These are phyloP conservation scores for Maudiozyma serrabonitensis DNA, from an alignment of 805 yeast species.

Conservation along the genomic window DNA sequence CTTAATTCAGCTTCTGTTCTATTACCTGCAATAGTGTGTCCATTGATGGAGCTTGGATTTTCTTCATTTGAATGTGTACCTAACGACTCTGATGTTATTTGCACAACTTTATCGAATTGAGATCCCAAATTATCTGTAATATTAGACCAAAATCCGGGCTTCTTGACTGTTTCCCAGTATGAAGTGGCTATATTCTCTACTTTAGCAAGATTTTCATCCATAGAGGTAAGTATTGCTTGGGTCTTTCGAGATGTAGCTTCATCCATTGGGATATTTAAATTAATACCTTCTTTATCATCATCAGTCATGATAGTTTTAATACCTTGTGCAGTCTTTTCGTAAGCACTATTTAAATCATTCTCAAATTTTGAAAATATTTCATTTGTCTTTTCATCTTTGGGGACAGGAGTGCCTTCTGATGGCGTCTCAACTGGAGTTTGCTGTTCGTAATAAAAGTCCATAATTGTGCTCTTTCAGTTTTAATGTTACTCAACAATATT, in stretches of 20 bases:
- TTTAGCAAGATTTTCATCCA: constrained; percentile 65
- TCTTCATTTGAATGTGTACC: constrained; percentile 17
- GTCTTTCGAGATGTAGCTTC: constrained; percentile 31
- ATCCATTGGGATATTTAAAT: constrained; percentile 20
- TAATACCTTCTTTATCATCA: constrained; percentile 20
- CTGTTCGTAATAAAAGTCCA: constrained; percentile 27
- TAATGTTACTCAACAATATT: too few relatives aligned
- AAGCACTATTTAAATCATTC: constrained; percentile 35
- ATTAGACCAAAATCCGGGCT: constrained; percentile 22
- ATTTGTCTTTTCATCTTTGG: constrained; percentile 40
- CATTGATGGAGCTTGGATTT: constrained; percentile 19
- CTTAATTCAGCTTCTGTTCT: constrained; percentile 57
- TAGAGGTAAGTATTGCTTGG: constrained; percentile 54
- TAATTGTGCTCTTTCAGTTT: constrained; percentile 1
- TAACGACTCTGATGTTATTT: constrained; percentile 4
- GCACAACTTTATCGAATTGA: constrained; percentile 16
- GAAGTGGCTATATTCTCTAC: constrained; percentile 62
- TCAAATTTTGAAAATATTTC: constrained; percentile 43
- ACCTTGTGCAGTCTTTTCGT: constrained; percentile 21
- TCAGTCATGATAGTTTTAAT: constrained; percentile 13
- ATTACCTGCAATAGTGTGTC: constrained; percentile 33
- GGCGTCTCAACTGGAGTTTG: constrained; percentile 13
- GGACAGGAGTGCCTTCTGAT: not conserved
- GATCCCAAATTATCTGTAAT: constrained; percentile 15
- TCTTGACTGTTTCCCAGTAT: constrained; percentile 25